Evolutionary conservation across 2,329 filamentous ascomycete genomes (phyloP).

Genomic region (Nemania diffusa): DNA sequence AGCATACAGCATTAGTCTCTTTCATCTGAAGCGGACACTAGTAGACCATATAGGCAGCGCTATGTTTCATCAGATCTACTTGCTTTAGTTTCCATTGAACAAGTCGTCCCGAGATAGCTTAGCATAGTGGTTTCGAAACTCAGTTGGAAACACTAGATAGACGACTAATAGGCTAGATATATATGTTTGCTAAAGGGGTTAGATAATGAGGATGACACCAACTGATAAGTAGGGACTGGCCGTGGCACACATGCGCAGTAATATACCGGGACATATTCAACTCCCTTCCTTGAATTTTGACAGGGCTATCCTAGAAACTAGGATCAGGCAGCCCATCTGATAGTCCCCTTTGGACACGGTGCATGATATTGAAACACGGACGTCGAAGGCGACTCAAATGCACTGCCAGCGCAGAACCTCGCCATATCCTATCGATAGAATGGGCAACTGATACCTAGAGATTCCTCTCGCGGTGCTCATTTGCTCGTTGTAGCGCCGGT

Average conservation of each 20-base stretch:
- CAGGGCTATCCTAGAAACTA: background rate
- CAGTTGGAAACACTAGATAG: background rate
- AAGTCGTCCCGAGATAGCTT: background rate
- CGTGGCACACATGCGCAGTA: background rate
- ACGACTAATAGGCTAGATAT: background rate
- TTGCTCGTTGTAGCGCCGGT: background rate
- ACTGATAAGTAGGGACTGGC: background rate
- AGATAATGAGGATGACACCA: background rate
- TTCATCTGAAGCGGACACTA: background rate
- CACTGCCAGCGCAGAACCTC: background rate
- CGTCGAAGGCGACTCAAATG: background rate
- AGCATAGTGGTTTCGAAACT: conserved; percentile 1
- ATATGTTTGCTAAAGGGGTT: background rate
- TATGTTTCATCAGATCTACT: conserved; percentile 28
- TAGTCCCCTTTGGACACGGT: background rate
- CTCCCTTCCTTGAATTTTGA: background rate
- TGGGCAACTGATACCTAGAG: background rate
- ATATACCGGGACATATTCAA: background rate
- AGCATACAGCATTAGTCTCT: conserved; percentile 4
- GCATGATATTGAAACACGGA: conserved; percentile 4
- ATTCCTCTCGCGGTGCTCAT: background rate
- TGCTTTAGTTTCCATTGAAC: conserved; percentile 16
- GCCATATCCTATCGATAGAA: conserved; percentile 2
- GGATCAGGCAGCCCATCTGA: background rate
- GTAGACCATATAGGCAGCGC: background rate